A percentile compares a stretch with the other conserved stretches of the same genome.
Evolutionary conservation across 2,329 filamentous ascomycete genomes (phyloP).

Genomic region (Pseudogymnoascus sp.): DNA sequence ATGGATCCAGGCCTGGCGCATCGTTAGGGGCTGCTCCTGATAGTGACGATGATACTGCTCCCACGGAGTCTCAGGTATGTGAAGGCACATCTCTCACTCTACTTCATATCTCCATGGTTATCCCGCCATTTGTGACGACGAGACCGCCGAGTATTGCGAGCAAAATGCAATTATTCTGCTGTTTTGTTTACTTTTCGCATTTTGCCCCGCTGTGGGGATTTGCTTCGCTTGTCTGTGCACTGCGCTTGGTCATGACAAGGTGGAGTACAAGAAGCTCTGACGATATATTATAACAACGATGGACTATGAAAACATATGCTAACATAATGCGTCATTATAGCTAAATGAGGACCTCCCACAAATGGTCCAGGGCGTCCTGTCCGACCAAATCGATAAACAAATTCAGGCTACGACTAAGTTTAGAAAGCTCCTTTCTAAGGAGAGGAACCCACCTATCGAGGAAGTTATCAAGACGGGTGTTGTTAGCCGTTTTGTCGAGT

Average conservation of each 20-base stretch:
- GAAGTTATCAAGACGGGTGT: constrained; percentile 99
- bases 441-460: constrained; percentile 98
- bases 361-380: constrained; percentile 98
- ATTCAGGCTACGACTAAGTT: constrained; percentile 98
- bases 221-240: constrained; percentile 6
- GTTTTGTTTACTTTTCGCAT: constrained; percentile 10
- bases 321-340: constrained; percentile 40
- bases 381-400: constrained; percentile 95
- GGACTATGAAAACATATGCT: constrained; percentile 6
- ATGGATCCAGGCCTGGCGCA: constrained; percentile 65
- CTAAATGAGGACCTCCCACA: constrained; percentile 95
- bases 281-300: constrained; percentile 9
- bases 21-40: constrained; percentile 83
- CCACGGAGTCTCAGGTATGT: constrained; percentile 92
- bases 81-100: constrained; percentile 9
- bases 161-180: constrained; percentile 3
- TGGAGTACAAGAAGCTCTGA: background rate
- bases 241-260: background rate
- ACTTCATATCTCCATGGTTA: background rate
- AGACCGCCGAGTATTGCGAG: background rate
- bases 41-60: constrained; percentile 93
- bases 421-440: constrained; percentile 94
- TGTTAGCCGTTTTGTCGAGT: constrained; percentile 94
- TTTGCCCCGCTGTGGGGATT: constrained; percentile 10
- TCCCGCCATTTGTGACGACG: background rate